Evolutionary conservation across 2,329 filamentous ascomycete genomes (phyloP).

Genomic region (Blumeria graminis): DNA sequence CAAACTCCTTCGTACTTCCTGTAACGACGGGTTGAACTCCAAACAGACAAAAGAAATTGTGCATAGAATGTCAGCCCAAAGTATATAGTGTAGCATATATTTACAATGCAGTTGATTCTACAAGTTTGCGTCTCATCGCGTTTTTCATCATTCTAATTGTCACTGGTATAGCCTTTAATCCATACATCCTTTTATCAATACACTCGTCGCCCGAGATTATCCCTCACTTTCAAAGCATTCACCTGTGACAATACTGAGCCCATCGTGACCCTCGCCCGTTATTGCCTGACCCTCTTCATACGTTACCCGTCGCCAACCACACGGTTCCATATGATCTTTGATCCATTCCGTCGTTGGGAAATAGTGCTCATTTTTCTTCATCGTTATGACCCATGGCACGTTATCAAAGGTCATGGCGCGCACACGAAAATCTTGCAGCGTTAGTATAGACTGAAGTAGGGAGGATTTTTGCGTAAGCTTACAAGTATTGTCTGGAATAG

Average conservation of each 20-base stretch:
- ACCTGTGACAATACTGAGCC: slow-evolving; percentile 11
- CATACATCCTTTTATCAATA: no score
- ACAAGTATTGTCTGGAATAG: slow-evolving; percentile 90
- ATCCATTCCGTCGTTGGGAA: slow-evolving; percentile 49
- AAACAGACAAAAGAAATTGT: no score
- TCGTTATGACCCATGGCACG: slow-evolving; percentile 96
- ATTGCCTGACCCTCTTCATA: slow-evolving; percentile 31
- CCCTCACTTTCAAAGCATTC: slow-evolving; percentile 10
- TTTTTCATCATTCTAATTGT: no score
- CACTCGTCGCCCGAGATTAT: neutral
- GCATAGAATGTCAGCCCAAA: no score
- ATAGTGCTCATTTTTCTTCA: slow-evolving; percentile 99
- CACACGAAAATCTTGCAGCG: slow-evolving; percentile 53
- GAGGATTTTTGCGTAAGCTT: slow-evolving; percentile 14
- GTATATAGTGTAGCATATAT: no score
- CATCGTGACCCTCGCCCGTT: slow-evolving; percentile 24
- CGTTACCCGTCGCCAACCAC: slow-evolving; percentile 37
- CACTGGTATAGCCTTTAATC: no score
- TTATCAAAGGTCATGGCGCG: slow-evolving; percentile 98
- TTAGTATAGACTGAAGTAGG: slow-evolving; percentile 3
- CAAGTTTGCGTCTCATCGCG: no score
- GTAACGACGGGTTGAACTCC: no score
- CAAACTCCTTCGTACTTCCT: no score
- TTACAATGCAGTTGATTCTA: no score
- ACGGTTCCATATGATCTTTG: slow-evolving; percentile 33